Conservation (phyloP, 768 basidiomycete genomes). For the Tremella mesenterica region DNA sequence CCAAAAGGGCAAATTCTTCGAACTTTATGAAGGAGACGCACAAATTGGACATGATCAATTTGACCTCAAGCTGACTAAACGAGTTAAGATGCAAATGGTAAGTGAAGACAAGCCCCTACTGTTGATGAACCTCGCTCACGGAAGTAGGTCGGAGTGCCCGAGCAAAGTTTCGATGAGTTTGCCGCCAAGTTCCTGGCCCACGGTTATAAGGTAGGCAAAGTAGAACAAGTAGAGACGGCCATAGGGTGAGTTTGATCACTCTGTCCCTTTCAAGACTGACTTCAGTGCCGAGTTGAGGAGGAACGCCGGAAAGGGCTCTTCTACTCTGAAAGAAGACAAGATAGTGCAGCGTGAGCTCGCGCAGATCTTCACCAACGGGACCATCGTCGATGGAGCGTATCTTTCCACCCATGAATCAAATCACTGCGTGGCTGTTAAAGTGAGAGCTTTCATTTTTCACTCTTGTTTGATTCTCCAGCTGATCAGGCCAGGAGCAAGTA, state of each 20-base stretch:
- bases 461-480: background rate
- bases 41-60: constrained; percentile 84
- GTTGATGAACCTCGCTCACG: background rate
- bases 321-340: constrained; percentile 47
- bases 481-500: constrained; percentile 1
- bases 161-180: constrained; percentile 75
- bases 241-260: constrained; percentile 52
- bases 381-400: constrained; percentile 80
- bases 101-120: constrained; percentile 11
- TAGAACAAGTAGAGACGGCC: constrained; percentile 94
- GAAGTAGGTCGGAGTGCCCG: constrained; percentile 81
- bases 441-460: constrained; percentile 13
- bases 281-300: constrained; percentile 75
- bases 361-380: constrained; percentile 94
- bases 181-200: constrained; percentile 45
- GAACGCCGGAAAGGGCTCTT: constrained; percentile 43
- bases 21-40: constrained; percentile 92
- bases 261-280: background rate
- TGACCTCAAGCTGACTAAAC: constrained; percentile 67
- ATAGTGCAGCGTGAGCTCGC: constrained; percentile 86
- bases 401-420: constrained; percentile 87
- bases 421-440: constrained; percentile 83
- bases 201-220: constrained; percentile 60
- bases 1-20: constrained; percentile 69
- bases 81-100: constrained; percentile 99